Percentiles rank a stretch among this genome's conserved stretches.
These are phyloP conservation scores for Bryoglossum gracile DNA, from an alignment of 495 filamentous ascomycete species.

Conservation along the genomic window DNA sequence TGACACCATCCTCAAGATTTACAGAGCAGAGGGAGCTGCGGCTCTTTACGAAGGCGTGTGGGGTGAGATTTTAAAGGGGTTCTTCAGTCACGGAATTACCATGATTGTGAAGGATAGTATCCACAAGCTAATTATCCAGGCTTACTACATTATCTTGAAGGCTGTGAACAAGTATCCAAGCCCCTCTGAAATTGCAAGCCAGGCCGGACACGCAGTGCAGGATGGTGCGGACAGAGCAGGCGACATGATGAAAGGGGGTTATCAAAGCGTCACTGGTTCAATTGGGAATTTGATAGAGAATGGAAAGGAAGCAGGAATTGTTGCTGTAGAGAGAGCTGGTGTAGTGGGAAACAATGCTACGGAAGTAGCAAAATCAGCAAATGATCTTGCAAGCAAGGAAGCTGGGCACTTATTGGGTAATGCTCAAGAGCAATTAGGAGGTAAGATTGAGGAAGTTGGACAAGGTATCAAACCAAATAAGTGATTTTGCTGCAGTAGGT, in stretches of 20 bases:
- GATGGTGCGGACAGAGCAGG: conserved; percentile 3
- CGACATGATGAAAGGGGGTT: conserved; percentile 1
- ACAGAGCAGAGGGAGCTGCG: conserved; percentile 54
- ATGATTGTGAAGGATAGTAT: conserved; percentile 81
- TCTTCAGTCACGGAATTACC: conserved; percentile 82
- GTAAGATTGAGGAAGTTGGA: conserved; percentile 11
- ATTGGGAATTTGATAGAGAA: conserved; percentile 7
- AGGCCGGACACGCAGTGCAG: conserved; percentile 5
- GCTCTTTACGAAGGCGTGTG: conserved; percentile 72
- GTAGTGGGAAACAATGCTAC: conserved; percentile 11
- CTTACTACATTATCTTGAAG: conserved; percentile 18
- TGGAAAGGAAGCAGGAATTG: conserved; percentile 9
- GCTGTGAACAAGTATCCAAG: conserved; percentile 17
- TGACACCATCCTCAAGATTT: conserved; percentile 53
- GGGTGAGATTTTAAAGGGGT: conserved; percentile 75
- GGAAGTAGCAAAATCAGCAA: conserved; percentile 7
- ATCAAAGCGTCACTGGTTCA: conserved; percentile 3
- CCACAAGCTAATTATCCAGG: conserved; percentile 61
- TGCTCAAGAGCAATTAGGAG: conserved; percentile 17
- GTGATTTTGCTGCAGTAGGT: too few species aligned
- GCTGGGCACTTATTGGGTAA: conserved; percentile 18
- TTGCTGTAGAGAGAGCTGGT: conserved; percentile 6
- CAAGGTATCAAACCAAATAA: conserved; percentile 16
- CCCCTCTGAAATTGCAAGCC: conserved; percentile 10
- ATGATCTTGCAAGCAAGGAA: conserved; percentile 9